phyloP scores from a whole-genome alignment of 2,329 filamentous ascomycete species.

The Balansia obtecta region DNA sequence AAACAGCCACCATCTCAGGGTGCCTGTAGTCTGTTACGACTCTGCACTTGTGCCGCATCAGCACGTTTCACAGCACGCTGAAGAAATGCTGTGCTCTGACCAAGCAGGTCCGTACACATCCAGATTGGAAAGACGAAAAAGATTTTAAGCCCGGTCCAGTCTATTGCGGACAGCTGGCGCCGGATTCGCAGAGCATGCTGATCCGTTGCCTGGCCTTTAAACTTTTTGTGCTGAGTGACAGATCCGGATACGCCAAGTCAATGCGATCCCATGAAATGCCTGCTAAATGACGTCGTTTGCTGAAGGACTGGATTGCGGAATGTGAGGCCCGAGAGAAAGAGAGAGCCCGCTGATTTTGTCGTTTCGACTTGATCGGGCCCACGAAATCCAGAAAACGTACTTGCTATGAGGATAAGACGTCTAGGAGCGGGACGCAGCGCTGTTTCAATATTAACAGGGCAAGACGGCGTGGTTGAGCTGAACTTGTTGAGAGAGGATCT shows the following conservation, averaged over 20 bases:
- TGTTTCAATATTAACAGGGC: not conserved
- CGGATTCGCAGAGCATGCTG: not conserved
- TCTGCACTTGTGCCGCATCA: not conserved
- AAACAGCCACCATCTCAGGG: not conserved
- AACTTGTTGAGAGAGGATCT: too few species aligned
- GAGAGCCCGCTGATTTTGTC: not conserved
- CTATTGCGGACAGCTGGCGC: not conserved
- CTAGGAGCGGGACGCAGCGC: not conserved
- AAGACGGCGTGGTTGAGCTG: too few species aligned
- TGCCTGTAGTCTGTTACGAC: not conserved
- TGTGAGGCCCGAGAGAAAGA: not conserved
- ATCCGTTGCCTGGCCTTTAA: not conserved
- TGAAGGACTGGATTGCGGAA: not conserved
- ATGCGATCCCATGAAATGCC: not conserved
- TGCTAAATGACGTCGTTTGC: not conserved
- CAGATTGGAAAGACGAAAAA: not conserved
- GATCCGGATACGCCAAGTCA: not conserved
- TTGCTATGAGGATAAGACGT: constrained; percentile 1
- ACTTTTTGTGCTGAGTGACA: not conserved
- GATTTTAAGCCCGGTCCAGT: not conserved
- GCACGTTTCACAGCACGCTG: not conserved
- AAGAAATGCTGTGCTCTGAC: not conserved
- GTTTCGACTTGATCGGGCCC: not conserved
- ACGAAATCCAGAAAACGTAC: not conserved
- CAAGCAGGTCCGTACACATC: not conserved